Percentiles rank a stretch among this genome's conserved stretches.
These are phyloP conservation scores for Chalaropsis thielavioides DNA, from an alignment of 2,329 filamentous ascomycete genomes.

Conservation along the genomic window DNA sequence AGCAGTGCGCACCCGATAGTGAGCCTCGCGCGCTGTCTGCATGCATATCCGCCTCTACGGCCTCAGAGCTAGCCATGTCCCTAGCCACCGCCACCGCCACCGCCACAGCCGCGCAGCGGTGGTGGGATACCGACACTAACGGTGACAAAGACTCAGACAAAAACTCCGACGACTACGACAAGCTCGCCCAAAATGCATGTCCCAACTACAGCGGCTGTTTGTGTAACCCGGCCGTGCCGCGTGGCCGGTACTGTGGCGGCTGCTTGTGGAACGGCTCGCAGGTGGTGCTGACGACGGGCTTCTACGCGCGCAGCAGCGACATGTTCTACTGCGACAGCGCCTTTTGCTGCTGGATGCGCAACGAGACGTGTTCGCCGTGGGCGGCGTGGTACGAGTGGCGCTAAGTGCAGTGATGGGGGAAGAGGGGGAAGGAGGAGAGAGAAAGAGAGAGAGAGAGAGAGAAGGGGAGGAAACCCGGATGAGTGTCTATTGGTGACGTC, in stretches of 20 bases:
- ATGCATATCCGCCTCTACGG: neutral
- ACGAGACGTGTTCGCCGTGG: conserved; percentile 14
- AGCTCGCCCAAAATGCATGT: neutral
- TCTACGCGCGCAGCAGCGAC: neutral
- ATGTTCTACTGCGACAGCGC: conserved; percentile 14
- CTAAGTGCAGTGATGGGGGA: neutral
- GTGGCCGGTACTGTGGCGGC: conserved; percentile 1
- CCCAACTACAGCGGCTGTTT: conserved; percentile 8
- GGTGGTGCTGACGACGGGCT: neutral
- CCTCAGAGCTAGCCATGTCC: neutral
- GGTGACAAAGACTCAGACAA: neutral
- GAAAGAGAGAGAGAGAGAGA: too few species aligned
- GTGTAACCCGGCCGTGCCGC: neutral
- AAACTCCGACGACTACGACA: neutral
- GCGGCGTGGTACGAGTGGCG: conserved; percentile 12
- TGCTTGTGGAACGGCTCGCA: neutral
- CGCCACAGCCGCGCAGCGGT: neutral
- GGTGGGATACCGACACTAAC: neutral
- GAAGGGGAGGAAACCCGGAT: too few species aligned
- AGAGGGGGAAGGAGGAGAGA: neutral
- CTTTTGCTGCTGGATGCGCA: conserved; percentile 15
- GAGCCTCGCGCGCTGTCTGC: neutral
- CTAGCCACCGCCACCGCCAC: neutral
- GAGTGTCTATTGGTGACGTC: too few species aligned
- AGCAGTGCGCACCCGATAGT: neutral